Conservation (phyloP, 352 stramenopile genomes). For the Pythium periplocum region DNA sequence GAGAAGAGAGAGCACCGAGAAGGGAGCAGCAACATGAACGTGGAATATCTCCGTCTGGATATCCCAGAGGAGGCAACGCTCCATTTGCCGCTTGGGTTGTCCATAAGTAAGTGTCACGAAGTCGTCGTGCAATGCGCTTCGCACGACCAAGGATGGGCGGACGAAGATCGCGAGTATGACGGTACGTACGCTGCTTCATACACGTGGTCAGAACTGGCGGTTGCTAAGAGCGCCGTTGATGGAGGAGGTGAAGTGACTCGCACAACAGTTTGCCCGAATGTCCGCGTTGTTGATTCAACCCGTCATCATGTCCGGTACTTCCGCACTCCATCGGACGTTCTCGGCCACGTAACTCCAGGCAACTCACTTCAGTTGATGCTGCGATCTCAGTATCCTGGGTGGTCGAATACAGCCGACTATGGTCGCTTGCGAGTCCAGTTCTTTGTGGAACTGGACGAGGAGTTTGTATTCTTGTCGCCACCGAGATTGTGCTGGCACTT, state of each 20-base stretch:
- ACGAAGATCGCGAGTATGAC: conserved; percentile 26
- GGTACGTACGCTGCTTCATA: conserved; percentile 48
- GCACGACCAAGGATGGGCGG: conserved; percentile 71
- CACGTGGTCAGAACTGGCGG: conserved; percentile 58
- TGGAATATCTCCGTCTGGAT: conserved; percentile 38
- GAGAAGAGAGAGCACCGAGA: conserved; percentile 19
- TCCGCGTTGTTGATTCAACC: conserved; percentile 35
- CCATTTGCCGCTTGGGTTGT: conserved; percentile 33
- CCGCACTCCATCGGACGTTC: conserved; percentile 19
- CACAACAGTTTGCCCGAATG: conserved; percentile 34
- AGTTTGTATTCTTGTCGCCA: conserved; percentile 5
- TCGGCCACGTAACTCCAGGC: conserved; percentile 34
- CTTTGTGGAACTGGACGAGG: conserved; percentile 8
- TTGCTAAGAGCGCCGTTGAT: conserved; percentile 23
- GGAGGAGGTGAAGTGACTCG: conserved; percentile 20
- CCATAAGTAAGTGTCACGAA: conserved; percentile 30
- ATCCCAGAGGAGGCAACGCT: conserved; percentile 30
- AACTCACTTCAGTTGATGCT: conserved; percentile 48
- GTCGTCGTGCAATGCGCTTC: conserved; percentile 53
- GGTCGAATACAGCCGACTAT: conserved; percentile 58
- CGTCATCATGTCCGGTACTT: conserved; percentile 61
- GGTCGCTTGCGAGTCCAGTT: conserved; percentile 37
- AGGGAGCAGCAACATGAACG: too few species aligned
- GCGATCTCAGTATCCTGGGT: conserved; percentile 54
- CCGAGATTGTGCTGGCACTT: too few species aligned